Evolutionary conservation across 768 basidiomycete genomes (phyloP).

Genomic region (Leccinum rimulosum): DNA sequence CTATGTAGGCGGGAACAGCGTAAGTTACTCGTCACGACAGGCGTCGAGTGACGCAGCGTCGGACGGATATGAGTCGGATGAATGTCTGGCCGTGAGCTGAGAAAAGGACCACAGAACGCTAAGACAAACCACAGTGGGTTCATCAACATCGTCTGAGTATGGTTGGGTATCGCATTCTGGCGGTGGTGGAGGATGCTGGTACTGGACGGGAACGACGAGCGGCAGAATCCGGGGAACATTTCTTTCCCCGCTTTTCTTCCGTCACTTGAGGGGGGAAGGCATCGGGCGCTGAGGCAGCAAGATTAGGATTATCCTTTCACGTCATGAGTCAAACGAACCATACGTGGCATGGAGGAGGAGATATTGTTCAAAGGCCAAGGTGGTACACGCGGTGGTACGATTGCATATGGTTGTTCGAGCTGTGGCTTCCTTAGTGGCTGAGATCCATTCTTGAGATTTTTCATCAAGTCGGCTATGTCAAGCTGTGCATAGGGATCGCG

Average conservation of each 20-base stretch:
- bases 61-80: neutral
- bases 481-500: slow-evolving; percentile 33
- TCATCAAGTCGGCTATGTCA: slow-evolving; percentile 34
- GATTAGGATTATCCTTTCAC: slow-evolving; percentile 5
- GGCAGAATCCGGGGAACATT: slow-evolving; percentile 2
- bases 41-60: neutral
- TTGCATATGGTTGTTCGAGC: slow-evolving; percentile 16
- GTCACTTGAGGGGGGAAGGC: slow-evolving; percentile 28
- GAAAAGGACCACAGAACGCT: too few species aligned
- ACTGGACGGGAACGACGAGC: slow-evolving; percentile 24
- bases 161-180: slow-evolving; percentile 11
- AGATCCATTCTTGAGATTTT: slow-evolving; percentile 13
- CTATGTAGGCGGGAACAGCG: too few species aligned
- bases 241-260: slow-evolving; percentile 18
- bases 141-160: slow-evolving; percentile 4
- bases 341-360: slow-evolving; percentile 39
- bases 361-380: slow-evolving; percentile 26
- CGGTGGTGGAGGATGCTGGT: slow-evolving; percentile 17
- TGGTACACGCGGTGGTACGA: slow-evolving; percentile 14
- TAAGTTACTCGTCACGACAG: too few species aligned
- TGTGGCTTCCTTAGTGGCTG: slow-evolving; percentile 16
- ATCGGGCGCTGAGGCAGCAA: slow-evolving; percentile 35
- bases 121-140: neutral
- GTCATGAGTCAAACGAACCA: slow-evolving; percentile 4
- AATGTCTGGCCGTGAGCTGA: neutral